Evolutionary conservation across 2,329 filamentous ascomycete genomes (phyloP).

Genomic region (Fusarium veterinarium): DNA sequence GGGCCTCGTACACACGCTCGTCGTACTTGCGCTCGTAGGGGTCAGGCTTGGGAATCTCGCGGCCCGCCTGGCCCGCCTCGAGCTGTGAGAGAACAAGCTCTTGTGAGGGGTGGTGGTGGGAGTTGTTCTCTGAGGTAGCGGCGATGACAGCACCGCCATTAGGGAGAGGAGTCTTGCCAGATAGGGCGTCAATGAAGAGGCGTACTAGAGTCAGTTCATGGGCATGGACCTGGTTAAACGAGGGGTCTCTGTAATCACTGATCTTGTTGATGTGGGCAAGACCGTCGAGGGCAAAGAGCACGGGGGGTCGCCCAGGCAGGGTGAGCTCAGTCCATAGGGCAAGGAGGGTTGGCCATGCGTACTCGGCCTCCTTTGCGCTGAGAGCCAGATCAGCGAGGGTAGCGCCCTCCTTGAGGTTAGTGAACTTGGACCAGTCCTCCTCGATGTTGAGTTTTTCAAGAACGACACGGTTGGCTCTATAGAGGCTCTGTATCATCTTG

Average conservation of each 20-base stretch:
- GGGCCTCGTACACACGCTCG: slow-evolving; percentile 63
- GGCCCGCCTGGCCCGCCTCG: slow-evolving; percentile 56
- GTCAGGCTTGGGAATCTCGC: slow-evolving; percentile 57
- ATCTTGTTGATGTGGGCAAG: slow-evolving; percentile 83
- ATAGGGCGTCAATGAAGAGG: slow-evolving; percentile 79
- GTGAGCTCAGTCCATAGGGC: slow-evolving; percentile 84
- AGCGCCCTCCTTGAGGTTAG: slow-evolving; percentile 63
- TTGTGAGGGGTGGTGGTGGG: slow-evolving; percentile 71
- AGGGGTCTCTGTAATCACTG: slow-evolving; percentile 78
- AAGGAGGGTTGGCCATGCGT: slow-evolving; percentile 83
- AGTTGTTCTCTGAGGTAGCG: slow-evolving; percentile 79
- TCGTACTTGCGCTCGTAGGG: slow-evolving; percentile 69
- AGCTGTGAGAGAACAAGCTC: slow-evolving; percentile 73
- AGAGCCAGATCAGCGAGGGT: slow-evolving; percentile 76
- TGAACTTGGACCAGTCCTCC: slow-evolving; percentile 57
- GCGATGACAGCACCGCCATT: slow-evolving; percentile 86
- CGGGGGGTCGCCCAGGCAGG: slow-evolving; percentile 61
- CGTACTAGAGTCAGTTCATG: slow-evolving; percentile 84
- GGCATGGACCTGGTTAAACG: slow-evolving; percentile 81
- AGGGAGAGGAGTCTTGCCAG: slow-evolving; percentile 64
- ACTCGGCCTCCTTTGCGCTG: slow-evolving; percentile 78
- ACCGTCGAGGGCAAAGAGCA: slow-evolving; percentile 83
- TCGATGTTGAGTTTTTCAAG: slow-evolving; percentile 64
- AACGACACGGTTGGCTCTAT: slow-evolving; percentile 75
- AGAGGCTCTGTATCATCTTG: slow-evolving; percentile 77